A percentile compares a stretch with the other conserved stretches of the same genome.
These are phyloP conservation scores for Penicillium parvum DNA, from an alignment of 495 filamentous ascomycete genomes.

Conservation along the genomic window DNA sequence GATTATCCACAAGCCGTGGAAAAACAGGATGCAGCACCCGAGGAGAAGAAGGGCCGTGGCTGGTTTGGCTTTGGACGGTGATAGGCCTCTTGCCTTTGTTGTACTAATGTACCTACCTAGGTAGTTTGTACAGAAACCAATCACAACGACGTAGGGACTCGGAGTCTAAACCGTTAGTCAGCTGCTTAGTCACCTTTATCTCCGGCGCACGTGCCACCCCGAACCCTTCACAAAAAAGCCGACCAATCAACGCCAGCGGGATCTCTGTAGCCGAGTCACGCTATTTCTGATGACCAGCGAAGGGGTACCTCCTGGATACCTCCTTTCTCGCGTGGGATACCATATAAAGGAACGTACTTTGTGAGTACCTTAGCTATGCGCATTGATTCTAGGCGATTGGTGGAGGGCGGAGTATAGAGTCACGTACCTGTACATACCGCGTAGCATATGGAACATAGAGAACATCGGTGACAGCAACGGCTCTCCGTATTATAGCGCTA, in stretches of 20 bases:
- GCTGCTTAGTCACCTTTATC: neutral
- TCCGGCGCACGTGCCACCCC: slow-evolving; percentile 9
- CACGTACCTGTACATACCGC: neutral
- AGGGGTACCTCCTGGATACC: neutral
- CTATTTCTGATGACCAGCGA: neutral
- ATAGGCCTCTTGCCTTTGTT: neutral
- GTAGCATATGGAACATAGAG: slow-evolving; percentile 1
- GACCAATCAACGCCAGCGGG: slow-evolving; percentile 10
- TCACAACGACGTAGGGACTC: too few species aligned
- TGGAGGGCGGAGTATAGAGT: neutral
- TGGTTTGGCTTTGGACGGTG: slow-evolving; percentile 90
- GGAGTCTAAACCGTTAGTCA: slow-evolving; percentile 4
- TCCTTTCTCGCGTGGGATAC: neutral
- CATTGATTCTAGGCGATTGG: too few species aligned
- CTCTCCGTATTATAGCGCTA: too few species aligned
- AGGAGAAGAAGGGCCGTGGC: slow-evolving; percentile 61
- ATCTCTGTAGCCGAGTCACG: slow-evolving; percentile 18
- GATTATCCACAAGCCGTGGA: slow-evolving; percentile 67
- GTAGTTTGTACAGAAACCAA: too few species aligned
- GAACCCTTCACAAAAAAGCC: slow-evolving; percentile 2
- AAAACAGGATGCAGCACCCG: slow-evolving; percentile 25
- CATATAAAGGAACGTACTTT: neutral
- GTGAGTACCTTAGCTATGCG: too few species aligned
- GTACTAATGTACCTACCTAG: neutral
- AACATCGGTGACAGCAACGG: too few species aligned